phyloP scores from a whole-genome alignment of 2,329 filamentous ascomycete genomes.

The Diaporthe destruens region DNA sequence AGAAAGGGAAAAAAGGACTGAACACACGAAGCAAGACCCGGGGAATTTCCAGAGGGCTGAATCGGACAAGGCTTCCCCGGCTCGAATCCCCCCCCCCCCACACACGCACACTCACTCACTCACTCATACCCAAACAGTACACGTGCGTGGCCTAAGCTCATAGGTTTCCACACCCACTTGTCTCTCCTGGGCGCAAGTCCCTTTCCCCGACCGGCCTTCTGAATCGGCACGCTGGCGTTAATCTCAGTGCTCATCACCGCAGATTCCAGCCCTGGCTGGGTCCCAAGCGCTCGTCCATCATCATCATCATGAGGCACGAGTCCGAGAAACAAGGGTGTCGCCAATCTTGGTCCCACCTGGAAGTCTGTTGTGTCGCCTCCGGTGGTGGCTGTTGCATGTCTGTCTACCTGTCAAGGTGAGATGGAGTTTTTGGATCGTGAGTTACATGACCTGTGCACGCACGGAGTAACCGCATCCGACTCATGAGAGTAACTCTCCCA shows the following conservation, averaged over 20 bases:
- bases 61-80: conserved; percentile 28
- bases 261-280: conserved; percentile 24
- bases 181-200: conserved; percentile 3
- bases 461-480: neutral
- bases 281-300: conserved; percentile 19
- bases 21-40: neutral
- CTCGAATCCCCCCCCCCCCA: neutral
- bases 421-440: conserved; percentile 10
- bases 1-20: neutral
- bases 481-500: conserved; percentile 6
- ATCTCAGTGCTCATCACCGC: conserved; percentile 25
- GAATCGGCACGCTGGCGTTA: neutral
- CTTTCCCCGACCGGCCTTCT: neutral
- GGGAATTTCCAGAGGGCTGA: conserved; percentile 29
- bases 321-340: neutral
- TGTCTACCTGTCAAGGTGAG: neutral
- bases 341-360: neutral
- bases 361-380: neutral
- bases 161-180: neutral
- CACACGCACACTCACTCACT: neutral
- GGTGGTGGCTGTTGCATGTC: neutral
- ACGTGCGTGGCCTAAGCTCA: neutral
- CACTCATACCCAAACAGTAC: neutral
- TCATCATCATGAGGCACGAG: conserved; percentile 1
- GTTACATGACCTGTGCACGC: conserved; percentile 6